phyloP scores from a whole-genome alignment of 768 basidiomycete genomes.

The Lentinus brumalis region DNA sequence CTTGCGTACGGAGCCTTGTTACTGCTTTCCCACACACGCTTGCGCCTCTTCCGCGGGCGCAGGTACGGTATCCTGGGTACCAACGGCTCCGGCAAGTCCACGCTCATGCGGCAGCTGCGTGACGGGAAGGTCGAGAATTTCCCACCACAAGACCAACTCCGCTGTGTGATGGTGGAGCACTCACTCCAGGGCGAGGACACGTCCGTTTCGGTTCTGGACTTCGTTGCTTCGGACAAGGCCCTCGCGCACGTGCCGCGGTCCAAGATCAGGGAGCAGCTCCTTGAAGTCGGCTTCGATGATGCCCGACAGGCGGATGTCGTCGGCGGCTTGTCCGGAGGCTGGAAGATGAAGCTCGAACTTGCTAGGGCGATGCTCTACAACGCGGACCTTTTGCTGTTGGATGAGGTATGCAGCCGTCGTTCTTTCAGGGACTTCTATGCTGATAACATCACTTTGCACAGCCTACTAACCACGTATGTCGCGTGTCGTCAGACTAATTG shows the following conservation, averaged over 20 bases:
- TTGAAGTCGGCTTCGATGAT: slow-evolving; percentile 91
- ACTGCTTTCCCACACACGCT: slow-evolving; percentile 89
- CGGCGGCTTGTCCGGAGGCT: slow-evolving; percentile 91
- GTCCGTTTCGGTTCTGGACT: slow-evolving; percentile 81
- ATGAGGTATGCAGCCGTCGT: slow-evolving; percentile 57
- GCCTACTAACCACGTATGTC: slow-evolving; percentile 88
- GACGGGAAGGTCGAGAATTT: slow-evolving; percentile 97
- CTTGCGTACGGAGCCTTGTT: slow-evolving; percentile 94
- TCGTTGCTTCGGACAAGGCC: slow-evolving; percentile 81
- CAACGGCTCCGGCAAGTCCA: slow-evolving; percentile 97
- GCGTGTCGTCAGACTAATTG: slow-evolving; percentile 19
- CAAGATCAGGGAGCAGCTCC: slow-evolving; percentile 77
- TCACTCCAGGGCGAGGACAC: slow-evolving; percentile 93
- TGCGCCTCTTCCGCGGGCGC: slow-evolving; percentile 86
- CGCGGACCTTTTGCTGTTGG: slow-evolving; percentile 81
- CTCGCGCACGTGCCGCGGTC: slow-evolving; percentile 61
- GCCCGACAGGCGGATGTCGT: slow-evolving; percentile 82
- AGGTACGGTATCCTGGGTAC: slow-evolving; percentile 94
- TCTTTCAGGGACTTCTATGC: slow-evolving; percentile 12
- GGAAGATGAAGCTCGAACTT: slow-evolving; percentile 99
- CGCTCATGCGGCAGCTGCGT: slow-evolving; percentile 92
- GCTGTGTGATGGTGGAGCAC: slow-evolving; percentile 97
- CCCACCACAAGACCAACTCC: slow-evolving; percentile 82
- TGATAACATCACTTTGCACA: slow-evolving; percentile 34
- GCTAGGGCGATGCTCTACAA: slow-evolving; percentile 97